phyloP scores from a whole-genome alignment of 495 filamentous ascomycete species.

The Lasiosphaeria hispida region DNA sequence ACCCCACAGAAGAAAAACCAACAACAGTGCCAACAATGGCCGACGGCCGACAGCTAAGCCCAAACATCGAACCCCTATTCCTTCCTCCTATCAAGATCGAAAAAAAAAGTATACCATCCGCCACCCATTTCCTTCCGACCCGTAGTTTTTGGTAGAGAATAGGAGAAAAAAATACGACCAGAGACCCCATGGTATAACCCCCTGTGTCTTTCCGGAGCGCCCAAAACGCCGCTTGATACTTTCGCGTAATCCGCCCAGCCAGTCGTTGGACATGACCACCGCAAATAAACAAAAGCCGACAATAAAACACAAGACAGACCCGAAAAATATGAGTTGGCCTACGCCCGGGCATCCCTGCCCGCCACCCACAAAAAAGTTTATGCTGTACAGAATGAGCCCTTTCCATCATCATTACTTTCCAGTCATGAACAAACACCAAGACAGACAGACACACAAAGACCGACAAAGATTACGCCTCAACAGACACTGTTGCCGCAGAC shows the following conservation, averaged over 20 bases:
- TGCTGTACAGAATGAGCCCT: conserved; percentile 17
- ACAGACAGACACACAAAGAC: conserved; percentile 2
- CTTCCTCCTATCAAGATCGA: not conserved
- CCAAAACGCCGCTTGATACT: conserved; percentile 13
- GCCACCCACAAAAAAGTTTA: conserved; percentile 9
- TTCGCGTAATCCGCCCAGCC: not conserved
- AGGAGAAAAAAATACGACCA: not conserved
- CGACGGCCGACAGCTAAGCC: no score
- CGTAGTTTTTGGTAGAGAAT: not conserved
- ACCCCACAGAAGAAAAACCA: no score
- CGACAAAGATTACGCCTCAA: conserved; percentile 20
- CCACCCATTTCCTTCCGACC: not conserved
- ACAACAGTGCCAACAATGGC: no score
- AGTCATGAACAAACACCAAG: not conserved
- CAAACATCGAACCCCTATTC: no score
- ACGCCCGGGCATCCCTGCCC: not conserved
- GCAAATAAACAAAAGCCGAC: not conserved
- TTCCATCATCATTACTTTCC: conserved; percentile 12
- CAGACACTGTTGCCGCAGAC: conserved; percentile 26
- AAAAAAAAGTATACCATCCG: not conserved
- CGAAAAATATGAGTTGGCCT: not conserved
- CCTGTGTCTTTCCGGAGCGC: conserved; percentile 9
- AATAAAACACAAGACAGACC: not conserved
- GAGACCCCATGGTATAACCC: conserved; percentile 6
- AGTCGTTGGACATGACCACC: not conserved